phyloP scores from a whole-genome alignment of 441 rosid genomes.

The Melastoma candidum region DNA sequence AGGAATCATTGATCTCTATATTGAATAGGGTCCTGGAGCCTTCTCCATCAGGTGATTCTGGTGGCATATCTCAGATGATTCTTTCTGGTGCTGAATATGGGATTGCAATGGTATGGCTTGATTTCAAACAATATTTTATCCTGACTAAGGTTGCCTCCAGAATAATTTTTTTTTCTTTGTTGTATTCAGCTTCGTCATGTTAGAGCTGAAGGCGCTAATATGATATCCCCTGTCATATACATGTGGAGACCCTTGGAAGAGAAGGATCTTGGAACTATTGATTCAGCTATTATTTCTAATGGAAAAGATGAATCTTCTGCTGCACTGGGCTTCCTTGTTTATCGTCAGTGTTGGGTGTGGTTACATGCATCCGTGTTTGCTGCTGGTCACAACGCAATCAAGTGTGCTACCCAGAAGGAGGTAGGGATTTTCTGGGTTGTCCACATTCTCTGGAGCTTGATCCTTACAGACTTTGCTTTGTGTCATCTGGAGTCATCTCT shows the following conservation, averaged over 20 bases:
- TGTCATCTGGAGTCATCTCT: no score
- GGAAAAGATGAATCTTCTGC: slow-evolving; percentile 16
- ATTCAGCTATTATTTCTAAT: slow-evolving; percentile 8
- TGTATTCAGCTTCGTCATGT: slow-evolving; percentile 54
- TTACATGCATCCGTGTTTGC: slow-evolving; percentile 71
- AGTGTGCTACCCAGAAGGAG: slow-evolving; percentile 59
- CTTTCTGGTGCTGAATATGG: slow-evolving; percentile 50
- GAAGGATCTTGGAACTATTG: slow-evolving; percentile 19
- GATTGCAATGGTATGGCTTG: slow-evolving; percentile 47
- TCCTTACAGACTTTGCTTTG: no score
- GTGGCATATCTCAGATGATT: slow-evolving; percentile 29
- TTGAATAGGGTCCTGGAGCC: slow-evolving; percentile 48
- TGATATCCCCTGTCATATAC: slow-evolving; percentile 64
- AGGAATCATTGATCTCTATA: slow-evolving; percentile 52
- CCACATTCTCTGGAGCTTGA: no score
- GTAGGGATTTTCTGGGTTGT: slow-evolving; percentile 14
- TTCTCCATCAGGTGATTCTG: slow-evolving; percentile 31
- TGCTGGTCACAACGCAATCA: slow-evolving; percentile 63
- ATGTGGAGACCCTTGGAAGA: slow-evolving; percentile 57
- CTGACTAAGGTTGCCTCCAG: background rate
- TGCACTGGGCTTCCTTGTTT: slow-evolving; percentile 17
- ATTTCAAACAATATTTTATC: background rate
- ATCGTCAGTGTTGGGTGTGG: slow-evolving; percentile 67
- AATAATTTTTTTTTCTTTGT: slow-evolving; percentile 10
- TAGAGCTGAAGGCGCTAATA: slow-evolving; percentile 39